Evolutionary conservation across 225 moss, liverwort and hornwort genomes (phyloP).

Genomic region (Pleurozium schreberi): DNA sequence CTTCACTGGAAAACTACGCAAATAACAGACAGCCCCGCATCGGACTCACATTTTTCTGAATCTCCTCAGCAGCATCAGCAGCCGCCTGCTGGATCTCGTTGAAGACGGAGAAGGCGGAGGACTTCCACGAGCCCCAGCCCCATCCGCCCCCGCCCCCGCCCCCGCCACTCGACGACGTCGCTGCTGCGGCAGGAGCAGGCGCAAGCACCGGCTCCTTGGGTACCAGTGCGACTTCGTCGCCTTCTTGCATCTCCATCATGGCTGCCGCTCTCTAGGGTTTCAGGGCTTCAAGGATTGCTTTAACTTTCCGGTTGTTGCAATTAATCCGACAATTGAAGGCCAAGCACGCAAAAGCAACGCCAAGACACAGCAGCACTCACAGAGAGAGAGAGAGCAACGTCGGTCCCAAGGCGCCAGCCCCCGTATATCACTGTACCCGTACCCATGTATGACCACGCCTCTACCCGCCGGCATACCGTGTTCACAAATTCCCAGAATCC

Average conservation of each 20-base stretch:
- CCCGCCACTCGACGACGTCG: constrained; percentile 3
- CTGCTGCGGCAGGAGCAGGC: not conserved
- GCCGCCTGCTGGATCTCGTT: constrained; percentile 83
- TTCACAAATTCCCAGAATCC: not conserved
- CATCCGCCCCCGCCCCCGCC: constrained; percentile 53
- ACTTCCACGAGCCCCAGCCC: constrained; percentile 94
- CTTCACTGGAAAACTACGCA: not conserved
- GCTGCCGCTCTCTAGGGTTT: constrained; percentile 6
- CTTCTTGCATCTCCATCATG: constrained; percentile 67
- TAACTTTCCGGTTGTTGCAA: not conserved
- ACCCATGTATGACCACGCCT: not conserved
- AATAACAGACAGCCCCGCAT: not conserved
- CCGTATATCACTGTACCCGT: not conserved
- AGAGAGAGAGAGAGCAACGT: not conserved
- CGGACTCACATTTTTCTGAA: constrained; percentile 68
- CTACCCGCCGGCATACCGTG: not conserved
- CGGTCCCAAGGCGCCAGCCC: not conserved
- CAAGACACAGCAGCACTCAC: not conserved
- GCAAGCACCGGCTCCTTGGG: not conserved
- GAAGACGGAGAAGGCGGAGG: constrained; percentile 83
- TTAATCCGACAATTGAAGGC: constrained; percentile 1
- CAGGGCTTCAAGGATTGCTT: not conserved
- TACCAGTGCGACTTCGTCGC: constrained; percentile 22
- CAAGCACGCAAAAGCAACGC: not conserved
- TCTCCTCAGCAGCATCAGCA: constrained; percentile 79